phyloP scores from a whole-genome alignment of 768 basidiomycete species.

The Mycena epipterygia region DNA sequence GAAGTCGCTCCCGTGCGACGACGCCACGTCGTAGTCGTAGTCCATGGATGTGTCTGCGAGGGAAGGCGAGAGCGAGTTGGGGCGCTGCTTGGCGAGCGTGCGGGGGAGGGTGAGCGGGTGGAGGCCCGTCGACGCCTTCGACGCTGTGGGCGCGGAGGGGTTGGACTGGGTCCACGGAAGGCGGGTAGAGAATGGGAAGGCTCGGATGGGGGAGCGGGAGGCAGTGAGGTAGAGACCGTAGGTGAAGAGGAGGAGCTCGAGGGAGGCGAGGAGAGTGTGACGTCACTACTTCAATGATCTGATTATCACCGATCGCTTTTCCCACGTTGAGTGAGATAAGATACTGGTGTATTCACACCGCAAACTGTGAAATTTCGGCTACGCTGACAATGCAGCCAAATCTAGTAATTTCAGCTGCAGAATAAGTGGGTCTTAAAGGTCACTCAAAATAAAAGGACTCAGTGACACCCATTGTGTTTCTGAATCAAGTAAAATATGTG shows the following conservation, averaged over 20 bases:
- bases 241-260: background rate
- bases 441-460: too few relatives aligned
- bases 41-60: conserved; percentile 13
- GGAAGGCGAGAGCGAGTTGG: background rate
- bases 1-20: background rate
- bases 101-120: conserved; percentile 1
- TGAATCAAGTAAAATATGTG: too few relatives aligned
- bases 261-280: background rate
- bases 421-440: too few relatives aligned
- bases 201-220: background rate
- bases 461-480: too few relatives aligned
- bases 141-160: background rate
- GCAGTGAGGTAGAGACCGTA: background rate
- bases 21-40: background rate
- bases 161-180: conserved; percentile 5
- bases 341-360: too few relatives aligned
- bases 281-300: too few relatives aligned
- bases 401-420: too few relatives aligned
- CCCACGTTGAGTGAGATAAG: too few relatives aligned
- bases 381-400: too few relatives aligned
- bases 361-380: too few relatives aligned
- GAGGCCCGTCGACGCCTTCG: background rate
- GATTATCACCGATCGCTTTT: too few relatives aligned
- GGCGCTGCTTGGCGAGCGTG: conserved; percentile 16
- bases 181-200: background rate